These are phyloP conservation scores for Vitis rupestris DNA, from an alignment of 164 flowering plant species.

Conservation along the genomic window DNA sequence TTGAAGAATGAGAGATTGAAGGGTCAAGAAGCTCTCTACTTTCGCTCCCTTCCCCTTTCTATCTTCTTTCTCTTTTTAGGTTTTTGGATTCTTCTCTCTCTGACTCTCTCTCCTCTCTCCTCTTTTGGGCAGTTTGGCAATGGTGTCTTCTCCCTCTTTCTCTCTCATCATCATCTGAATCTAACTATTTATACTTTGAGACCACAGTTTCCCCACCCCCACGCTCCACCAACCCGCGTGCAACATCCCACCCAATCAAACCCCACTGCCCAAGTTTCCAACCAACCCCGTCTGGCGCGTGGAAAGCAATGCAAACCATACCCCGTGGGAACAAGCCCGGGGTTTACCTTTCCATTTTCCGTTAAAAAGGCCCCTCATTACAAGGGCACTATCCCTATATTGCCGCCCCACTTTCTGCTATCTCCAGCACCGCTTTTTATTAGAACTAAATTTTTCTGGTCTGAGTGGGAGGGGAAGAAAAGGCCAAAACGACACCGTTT, in stretches of 20 bases:
- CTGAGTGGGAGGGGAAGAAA: too few species aligned
- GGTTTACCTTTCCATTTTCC: not conserved
- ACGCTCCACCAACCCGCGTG: not conserved
- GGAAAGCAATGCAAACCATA: too few species aligned
- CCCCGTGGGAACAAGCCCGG: too few species aligned
- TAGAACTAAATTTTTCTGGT: too few species aligned
- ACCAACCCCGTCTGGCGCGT: too few species aligned
- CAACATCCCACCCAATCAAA: not conserved
- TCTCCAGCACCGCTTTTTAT: not conserved
- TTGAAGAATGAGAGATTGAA: too few species aligned
- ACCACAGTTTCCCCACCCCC: slow-evolving; percentile 1
- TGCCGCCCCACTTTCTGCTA: not conserved
- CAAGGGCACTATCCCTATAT: not conserved
- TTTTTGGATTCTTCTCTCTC: not conserved
- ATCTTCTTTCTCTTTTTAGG: slow-evolving; percentile 3
- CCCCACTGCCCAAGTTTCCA: too few species aligned
- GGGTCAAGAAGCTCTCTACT: not conserved
- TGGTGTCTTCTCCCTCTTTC: not conserved
- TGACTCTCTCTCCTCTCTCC: not conserved
- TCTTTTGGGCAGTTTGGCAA: slow-evolving; percentile 4
- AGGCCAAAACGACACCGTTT: too few species aligned
- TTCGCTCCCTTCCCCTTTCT: not conserved
- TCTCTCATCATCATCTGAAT: slow-evolving; percentile 15
- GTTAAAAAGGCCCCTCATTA: not conserved
- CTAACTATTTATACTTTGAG: slow-evolving; percentile 3